A percentile compares a stretch with the other conserved stretches of the same genome.
These are phyloP conservation scores for Amoebophrya sp. DNA, from an alignment of 169 alveolate species.

Conservation along the genomic window DNA sequence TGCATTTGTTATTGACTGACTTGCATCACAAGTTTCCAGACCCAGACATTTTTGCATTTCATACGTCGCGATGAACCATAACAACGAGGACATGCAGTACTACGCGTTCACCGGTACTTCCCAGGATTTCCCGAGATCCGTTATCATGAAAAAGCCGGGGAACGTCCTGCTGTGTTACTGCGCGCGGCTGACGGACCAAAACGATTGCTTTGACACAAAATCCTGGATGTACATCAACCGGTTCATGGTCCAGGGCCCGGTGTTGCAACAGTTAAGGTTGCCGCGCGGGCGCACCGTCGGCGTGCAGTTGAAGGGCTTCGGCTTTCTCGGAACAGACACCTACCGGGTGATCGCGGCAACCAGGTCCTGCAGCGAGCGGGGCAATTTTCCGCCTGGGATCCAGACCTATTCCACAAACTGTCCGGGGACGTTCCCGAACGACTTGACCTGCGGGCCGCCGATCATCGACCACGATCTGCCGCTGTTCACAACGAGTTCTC, in stretches of 20 bases:
- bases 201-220: background rate
- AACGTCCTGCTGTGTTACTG: background rate
- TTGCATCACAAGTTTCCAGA: too few relatives aligned
- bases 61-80: background rate
- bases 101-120: background rate
- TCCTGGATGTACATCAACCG: background rate
- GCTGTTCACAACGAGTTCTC: background rate
- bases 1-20: too few relatives aligned
- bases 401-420: background rate
- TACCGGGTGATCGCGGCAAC: background rate
- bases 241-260: background rate
- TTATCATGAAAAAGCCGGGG: background rate
- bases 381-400: background rate
- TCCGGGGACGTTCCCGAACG: background rate
- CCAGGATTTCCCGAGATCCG: background rate
- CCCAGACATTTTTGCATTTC: too few relatives aligned
- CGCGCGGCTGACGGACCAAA: background rate
- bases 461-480: background rate
- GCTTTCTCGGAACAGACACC: background rate
- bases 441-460: background rate
- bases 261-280: background rate
- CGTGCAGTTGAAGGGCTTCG: background rate
- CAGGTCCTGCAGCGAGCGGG: background rate
- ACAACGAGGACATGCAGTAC: background rate
- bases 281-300: background rate